phyloP scores from a whole-genome alignment of 73 alveolate species.

The Effrenium voratum region DNA sequence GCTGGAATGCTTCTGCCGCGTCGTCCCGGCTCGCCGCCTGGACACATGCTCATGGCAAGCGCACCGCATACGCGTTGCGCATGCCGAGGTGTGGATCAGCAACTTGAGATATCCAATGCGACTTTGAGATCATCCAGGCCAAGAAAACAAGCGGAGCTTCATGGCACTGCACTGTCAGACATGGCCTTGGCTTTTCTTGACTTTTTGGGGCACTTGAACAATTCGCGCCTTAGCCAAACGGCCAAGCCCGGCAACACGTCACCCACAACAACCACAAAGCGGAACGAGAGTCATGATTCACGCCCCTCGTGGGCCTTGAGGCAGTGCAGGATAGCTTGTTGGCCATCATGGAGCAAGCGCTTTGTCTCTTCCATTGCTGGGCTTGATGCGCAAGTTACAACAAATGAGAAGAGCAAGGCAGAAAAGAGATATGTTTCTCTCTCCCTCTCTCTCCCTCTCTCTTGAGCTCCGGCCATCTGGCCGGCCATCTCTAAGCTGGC shows the following conservation, averaged over 20 bases:
- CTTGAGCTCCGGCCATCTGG: too few species aligned
- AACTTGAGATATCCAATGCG: too few species aligned
- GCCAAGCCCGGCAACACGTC: too few species aligned
- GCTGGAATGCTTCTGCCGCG: slow-evolving; percentile 36
- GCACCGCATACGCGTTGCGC: neutral
- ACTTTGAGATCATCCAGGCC: too few species aligned
- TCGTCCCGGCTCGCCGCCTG: slow-evolving; percentile 20
- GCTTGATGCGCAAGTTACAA: neutral
- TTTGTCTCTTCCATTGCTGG: slow-evolving; percentile 30
- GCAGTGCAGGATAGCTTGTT: slow-evolving; percentile 55
- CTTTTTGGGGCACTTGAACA: too few species aligned
- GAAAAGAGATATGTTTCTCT: neutral
- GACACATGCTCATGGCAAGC: neutral
- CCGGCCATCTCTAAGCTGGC: neutral
- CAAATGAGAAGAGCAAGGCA: neutral
- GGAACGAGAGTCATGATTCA: too few species aligned
- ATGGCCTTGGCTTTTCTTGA: too few species aligned
- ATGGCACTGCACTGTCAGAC: neutral
- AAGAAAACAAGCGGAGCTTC: neutral
- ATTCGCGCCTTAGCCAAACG: too few species aligned
- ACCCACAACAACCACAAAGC: too few species aligned
- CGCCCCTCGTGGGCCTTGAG: too few species aligned
- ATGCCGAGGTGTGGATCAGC: neutral
- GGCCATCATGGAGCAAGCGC: slow-evolving; percentile 55
- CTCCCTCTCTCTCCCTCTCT: too few species aligned